phyloP scores from a whole-genome alignment of 768 basidiomycete genomes.

The Sporobolomyces roseus region DNA sequence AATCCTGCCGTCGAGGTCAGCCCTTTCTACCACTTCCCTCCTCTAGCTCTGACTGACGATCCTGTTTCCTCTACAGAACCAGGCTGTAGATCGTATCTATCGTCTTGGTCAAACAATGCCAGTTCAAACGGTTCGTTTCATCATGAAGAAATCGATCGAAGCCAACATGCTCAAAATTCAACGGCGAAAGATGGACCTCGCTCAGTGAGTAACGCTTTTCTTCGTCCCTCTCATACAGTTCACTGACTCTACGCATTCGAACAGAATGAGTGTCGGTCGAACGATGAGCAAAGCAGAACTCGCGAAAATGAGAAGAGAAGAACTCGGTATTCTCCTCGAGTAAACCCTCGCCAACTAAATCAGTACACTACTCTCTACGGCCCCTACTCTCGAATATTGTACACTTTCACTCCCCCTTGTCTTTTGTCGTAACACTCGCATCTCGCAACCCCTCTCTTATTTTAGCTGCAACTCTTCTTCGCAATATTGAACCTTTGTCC shows the following conservation, averaged over 20 bases:
- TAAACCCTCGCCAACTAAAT: not conserved
- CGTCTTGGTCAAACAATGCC: slow-evolving; percentile 90
- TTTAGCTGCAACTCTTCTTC: too few species aligned
- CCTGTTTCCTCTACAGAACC: slow-evolving; percentile 64
- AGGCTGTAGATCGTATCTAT: slow-evolving; percentile 89
- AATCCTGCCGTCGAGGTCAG: slow-evolving; percentile 39
- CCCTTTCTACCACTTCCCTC: not conserved
- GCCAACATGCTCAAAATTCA: slow-evolving; percentile 87
- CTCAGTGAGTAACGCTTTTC: slow-evolving; percentile 55
- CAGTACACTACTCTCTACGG: not conserved
- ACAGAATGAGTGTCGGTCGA: slow-evolving; percentile 73
- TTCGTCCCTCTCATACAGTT: not conserved
- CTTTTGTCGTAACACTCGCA: too few species aligned
- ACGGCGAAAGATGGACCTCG: slow-evolving; percentile 82
- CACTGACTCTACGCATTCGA: not conserved
- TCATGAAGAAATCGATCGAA: slow-evolving; percentile 93
- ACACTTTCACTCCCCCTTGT: not conserved
- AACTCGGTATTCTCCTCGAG: slow-evolving; percentile 53
- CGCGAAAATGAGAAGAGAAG: slow-evolving; percentile 79
- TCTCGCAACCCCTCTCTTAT: too few species aligned
- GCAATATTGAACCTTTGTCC: too few species aligned
- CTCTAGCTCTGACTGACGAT: slow-evolving; percentile 8
- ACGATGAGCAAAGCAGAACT: slow-evolving; percentile 83
- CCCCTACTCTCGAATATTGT: too few species aligned
- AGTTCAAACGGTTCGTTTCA: slow-evolving; percentile 84